Percentiles rank a stretch among this genome's conserved stretches.
Evolutionary conservation across 2,329 filamentous ascomycete species (phyloP).

Genomic region (Colletotrichum horii): DNA sequence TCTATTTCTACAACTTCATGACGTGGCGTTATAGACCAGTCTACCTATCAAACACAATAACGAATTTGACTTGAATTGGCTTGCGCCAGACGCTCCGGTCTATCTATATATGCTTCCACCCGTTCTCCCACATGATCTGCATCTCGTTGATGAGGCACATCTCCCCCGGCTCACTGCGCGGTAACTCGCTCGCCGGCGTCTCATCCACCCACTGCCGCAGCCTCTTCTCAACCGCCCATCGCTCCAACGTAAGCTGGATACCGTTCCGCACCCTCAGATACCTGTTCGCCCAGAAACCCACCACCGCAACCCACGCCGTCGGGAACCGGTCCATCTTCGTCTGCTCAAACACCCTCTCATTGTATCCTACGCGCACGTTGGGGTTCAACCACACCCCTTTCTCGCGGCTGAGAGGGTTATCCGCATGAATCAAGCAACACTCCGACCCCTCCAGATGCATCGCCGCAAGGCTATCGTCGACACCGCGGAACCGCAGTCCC

Average conservation of each 20-base stretch:
- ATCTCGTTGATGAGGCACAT: slow-evolving; percentile 64
- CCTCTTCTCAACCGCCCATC: slow-evolving; percentile 42
- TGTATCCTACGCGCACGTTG: slow-evolving; percentile 58
- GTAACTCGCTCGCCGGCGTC: slow-evolving; percentile 31
- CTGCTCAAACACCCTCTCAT: slow-evolving; percentile 39
- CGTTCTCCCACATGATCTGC: slow-evolving; percentile 61
- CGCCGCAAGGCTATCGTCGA: slow-evolving; percentile 60
- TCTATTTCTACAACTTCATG: not conserved
- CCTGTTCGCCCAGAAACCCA: slow-evolving; percentile 44
- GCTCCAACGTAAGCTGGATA: slow-evolving; percentile 42
- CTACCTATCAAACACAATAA: not conserved
- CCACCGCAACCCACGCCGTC: slow-evolving; percentile 22
- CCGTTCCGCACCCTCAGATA: not conserved
- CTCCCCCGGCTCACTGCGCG: slow-evolving; percentile 45
- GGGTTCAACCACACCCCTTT: slow-evolving; percentile 62
- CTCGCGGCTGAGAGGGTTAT: slow-evolving; percentile 51
- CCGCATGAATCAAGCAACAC: slow-evolving; percentile 66
- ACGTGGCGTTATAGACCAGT: slow-evolving; percentile 26
- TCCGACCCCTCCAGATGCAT: slow-evolving; percentile 65
- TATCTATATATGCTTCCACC: not conserved
- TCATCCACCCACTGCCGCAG: slow-evolving; percentile 31
- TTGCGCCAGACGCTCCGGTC: not conserved
- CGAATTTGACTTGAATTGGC: not conserved
- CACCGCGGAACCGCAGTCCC: slow-evolving; percentile 63
- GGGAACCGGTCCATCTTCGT: not conserved